Evolutionary conservation across 371 early-diverging fungal genomes (phyloP), one percentile per base, ranked within the genome.

Genomic region (Cokeromyces recurvatus): DNA sequence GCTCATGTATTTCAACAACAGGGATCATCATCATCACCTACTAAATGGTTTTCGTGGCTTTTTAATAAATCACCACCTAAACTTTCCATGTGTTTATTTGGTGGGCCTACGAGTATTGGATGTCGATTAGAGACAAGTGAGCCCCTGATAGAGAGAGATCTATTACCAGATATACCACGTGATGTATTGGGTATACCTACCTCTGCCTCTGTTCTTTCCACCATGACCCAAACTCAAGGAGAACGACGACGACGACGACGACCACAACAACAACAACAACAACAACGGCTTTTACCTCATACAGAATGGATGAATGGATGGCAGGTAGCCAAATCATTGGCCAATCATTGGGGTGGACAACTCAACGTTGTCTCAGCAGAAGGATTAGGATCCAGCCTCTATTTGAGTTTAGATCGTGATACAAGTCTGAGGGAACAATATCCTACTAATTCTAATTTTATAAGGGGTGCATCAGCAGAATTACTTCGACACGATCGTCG

Each of bases 291-390:
- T n/a, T n/a, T n/a, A n/a, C n/a, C n/a, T n/a, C 35, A 66, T 54
- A 37, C 65, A 40, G 52, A 52, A 4, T 51, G 46, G 0, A 45
- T 55, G 36, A 46, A 51, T 36, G 73, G 68, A 4, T 68, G 66
- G 62, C 45, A 59, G 20, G 43, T 54, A 12, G 61, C 71, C 10
- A 65, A 62, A 24, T 51, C 68, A 17, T 55, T 81, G 25, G 81
- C 84, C 14, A 64, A 73, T 21, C 86, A 88, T 58, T 88, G 82
- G 66, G 88, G 88, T 27, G 90, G 90, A 22, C 86, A 87, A 35
- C 57, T 89, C 24, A 79, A 80, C 23, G 59, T 78, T 11, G 77
- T 86, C 5, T 81, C 84, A 1, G 82, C 84, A 63, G 86, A 89
- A 31, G 87, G 87, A 8, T 73, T 84, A 31, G 90, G 90, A 6